A percentile compares a stretch with the other conserved stretches of the same genome.
phyloP scores from a whole-genome alignment of 768 basidiomycete species.

The Pulveroboletus sp. region DNA sequence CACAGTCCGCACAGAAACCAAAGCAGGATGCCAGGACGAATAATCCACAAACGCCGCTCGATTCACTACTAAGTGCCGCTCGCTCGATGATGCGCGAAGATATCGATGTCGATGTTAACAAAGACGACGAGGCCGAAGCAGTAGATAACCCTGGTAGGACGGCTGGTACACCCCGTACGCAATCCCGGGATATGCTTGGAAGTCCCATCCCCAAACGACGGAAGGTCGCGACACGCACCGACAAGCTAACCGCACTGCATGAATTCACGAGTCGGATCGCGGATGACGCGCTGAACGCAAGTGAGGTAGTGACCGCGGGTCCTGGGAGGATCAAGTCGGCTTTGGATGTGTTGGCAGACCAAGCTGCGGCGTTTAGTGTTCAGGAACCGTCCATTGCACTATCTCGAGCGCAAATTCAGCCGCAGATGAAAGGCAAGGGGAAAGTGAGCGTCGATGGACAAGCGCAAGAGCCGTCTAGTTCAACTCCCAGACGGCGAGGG shows the following conservation, averaged over 20 bases:
- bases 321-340: slow-evolving; percentile 42
- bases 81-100: slow-evolving; percentile 48
- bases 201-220: slow-evolving; percentile 40
- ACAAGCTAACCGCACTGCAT: slow-evolving; percentile 9
- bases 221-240: slow-evolving; percentile 16
- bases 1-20: slow-evolving; percentile 14
- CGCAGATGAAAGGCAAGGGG: slow-evolving; percentile 17
- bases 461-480: slow-evolving; percentile 1
- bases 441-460: slow-evolving; percentile 13
- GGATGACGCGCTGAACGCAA: background rate
- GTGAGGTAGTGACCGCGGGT: background rate
- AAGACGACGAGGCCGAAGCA: slow-evolving; percentile 27
- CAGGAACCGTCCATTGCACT: slow-evolving; percentile 22
- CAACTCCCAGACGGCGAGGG: slow-evolving; percentile 5
- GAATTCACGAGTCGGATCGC: slow-evolving; percentile 1
- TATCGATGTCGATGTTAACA: slow-evolving; percentile 26
- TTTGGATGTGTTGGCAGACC: slow-evolving; percentile 70
- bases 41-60: slow-evolving; percentile 45
- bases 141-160: slow-evolving; percentile 16
- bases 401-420: background rate
- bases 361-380: slow-evolving; percentile 54
- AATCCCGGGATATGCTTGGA: slow-evolving; percentile 20
- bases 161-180: slow-evolving; percentile 28
- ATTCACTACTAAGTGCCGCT: slow-evolving; percentile 58
- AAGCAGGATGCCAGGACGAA: slow-evolving; percentile 14